phyloP scores from a whole-genome alignment of 495 filamentous ascomycete species.

The Tuber microsphaerosporum region DNA sequence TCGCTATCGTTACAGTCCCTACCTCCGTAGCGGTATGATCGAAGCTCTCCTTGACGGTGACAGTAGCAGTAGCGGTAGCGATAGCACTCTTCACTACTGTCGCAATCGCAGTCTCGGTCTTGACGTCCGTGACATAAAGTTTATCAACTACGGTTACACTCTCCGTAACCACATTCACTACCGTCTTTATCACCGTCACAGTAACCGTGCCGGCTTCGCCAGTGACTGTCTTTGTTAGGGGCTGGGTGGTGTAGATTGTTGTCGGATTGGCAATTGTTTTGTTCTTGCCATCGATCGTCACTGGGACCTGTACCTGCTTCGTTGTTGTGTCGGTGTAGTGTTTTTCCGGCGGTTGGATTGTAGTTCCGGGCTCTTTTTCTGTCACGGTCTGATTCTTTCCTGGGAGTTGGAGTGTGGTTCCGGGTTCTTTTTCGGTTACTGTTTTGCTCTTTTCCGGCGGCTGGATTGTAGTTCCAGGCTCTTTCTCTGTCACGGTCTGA shows the following conservation, averaged over 20 bases:
- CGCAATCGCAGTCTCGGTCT: conserved; percentile 5
- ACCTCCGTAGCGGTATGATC: conserved; percentile 12
- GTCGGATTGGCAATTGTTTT: not conserved
- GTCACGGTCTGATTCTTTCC: not conserved
- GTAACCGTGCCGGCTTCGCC: not conserved
- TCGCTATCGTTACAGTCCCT: not conserved
- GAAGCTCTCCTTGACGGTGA: not conserved
- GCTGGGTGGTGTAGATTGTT: not conserved
- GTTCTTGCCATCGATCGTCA: not conserved
- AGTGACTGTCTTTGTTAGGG: not conserved
- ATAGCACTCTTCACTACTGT: conserved; percentile 9
- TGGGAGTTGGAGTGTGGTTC: not conserved
- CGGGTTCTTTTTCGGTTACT: not conserved
- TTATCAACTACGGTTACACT: not conserved
- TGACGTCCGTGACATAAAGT: not conserved
- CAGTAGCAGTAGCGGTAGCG: conserved; percentile 15
- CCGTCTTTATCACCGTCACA: not conserved
- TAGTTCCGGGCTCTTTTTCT: not conserved
- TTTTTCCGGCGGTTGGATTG: not conserved
- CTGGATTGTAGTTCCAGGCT: not conserved
- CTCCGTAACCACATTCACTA: not conserved
- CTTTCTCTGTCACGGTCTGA: not conserved
- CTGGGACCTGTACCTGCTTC: not conserved
- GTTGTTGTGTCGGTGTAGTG: not conserved
- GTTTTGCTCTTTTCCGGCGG: not conserved